Conservation (phyloP, 2,329 filamentous ascomycete species). For the Sporothrix brunneoviolacea region DNA sequence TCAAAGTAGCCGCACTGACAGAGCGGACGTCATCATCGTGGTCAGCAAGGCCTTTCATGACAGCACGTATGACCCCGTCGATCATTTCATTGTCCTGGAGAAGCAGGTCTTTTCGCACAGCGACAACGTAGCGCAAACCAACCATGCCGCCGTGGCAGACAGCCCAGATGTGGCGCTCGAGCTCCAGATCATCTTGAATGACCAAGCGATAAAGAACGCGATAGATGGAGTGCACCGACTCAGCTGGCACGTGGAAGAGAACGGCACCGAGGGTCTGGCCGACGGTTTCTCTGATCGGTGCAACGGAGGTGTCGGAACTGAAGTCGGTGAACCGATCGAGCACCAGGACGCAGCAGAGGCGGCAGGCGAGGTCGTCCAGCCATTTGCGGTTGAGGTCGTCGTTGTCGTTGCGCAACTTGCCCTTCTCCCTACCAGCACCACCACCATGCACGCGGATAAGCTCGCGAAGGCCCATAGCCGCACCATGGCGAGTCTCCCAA, state of each 20-base stretch:
- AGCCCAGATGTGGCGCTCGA: slow-evolving; percentile 77
- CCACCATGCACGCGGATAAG: slow-evolving; percentile 84
- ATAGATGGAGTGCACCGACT: slow-evolving; percentile 80
- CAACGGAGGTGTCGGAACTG: slow-evolving; percentile 93
- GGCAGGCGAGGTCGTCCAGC: slow-evolving; percentile 92
- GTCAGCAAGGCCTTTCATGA: slow-evolving; percentile 91
- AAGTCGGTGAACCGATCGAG: slow-evolving; percentile 97
- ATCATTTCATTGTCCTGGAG: slow-evolving; percentile 78
- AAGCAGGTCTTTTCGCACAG: slow-evolving; percentile 86
- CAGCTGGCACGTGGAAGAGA: slow-evolving; percentile 71
- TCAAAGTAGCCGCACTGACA: slow-evolving; percentile 93
- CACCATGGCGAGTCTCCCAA: slow-evolving; percentile 95
- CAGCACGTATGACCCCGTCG: slow-evolving; percentile 83
- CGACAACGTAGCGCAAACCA: slow-evolving; percentile 87
- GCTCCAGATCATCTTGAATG: slow-evolving; percentile 75
- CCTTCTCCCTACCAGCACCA: slow-evolving; percentile 72
- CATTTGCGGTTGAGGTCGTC: slow-evolving; percentile 72
- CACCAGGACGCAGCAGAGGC: slow-evolving; percentile 92
- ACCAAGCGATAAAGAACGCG: slow-evolving; percentile 80
- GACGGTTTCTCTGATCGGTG: slow-evolving; percentile 90
- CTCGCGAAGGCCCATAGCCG: slow-evolving; percentile 89
- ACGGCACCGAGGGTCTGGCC: slow-evolving; percentile 89
- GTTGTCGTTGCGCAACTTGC: slow-evolving; percentile 67
- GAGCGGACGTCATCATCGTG: slow-evolving; percentile 92
- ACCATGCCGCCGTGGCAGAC: slow-evolving; percentile 98